Percentiles rank a stretch among this genome's conserved stretches.
Conservation (phyloP, 1,284 basidiomycete genomes). For the Tremellales sp. region DNA sequence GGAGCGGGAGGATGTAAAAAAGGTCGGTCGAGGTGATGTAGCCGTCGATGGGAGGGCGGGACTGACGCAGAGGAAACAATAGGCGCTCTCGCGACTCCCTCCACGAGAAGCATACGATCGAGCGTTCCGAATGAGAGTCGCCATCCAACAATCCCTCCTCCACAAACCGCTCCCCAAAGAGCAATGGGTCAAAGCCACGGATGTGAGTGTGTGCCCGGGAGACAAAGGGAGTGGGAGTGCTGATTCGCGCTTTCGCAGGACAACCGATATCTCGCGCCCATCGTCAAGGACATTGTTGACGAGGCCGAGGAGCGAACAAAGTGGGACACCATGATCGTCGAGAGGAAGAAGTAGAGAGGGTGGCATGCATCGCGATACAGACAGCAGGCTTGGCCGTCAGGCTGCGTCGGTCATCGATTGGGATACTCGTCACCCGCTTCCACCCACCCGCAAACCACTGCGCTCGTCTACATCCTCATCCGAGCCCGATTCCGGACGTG, state of each 20-base stretch:
- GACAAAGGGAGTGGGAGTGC: neutral
- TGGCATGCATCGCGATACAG: too few relatives aligned
- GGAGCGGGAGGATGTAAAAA: slow-evolving; percentile 78
- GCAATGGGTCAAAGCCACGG: slow-evolving; percentile 71
- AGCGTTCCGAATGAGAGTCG: slow-evolving; percentile 80
- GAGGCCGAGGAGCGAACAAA: slow-evolving; percentile 75
- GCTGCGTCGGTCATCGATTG: too few relatives aligned
- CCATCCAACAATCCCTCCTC: slow-evolving; percentile 72
- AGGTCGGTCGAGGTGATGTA: slow-evolving; percentile 56
- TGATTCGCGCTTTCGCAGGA: slow-evolving; percentile 58
- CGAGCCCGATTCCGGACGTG: too few relatives aligned
- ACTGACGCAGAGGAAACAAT: too few relatives aligned
- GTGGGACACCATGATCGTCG: slow-evolving; percentile 70
- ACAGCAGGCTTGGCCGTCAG: too few relatives aligned
- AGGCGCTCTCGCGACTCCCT: slow-evolving; percentile 83
- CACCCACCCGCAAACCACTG: too few relatives aligned
- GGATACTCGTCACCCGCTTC: too few relatives aligned
- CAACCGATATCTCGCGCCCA: slow-evolving; percentile 79
- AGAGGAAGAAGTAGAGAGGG: slow-evolving; percentile 32
- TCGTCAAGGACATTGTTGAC: slow-evolving; percentile 68
- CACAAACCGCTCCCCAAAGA: slow-evolving; percentile 82
- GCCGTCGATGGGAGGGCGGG: too few relatives aligned
- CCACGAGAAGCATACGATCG: slow-evolving; percentile 83
- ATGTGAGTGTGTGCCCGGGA: slow-evolving; percentile 57
- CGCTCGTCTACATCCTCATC: too few relatives aligned